A percentile compares a stretch with the other conserved stretches of the same genome.
These are phyloP conservation scores for Leonotis leonurus DNA, from an alignment of 257 asterid genomes.

Conservation along the genomic window DNA sequence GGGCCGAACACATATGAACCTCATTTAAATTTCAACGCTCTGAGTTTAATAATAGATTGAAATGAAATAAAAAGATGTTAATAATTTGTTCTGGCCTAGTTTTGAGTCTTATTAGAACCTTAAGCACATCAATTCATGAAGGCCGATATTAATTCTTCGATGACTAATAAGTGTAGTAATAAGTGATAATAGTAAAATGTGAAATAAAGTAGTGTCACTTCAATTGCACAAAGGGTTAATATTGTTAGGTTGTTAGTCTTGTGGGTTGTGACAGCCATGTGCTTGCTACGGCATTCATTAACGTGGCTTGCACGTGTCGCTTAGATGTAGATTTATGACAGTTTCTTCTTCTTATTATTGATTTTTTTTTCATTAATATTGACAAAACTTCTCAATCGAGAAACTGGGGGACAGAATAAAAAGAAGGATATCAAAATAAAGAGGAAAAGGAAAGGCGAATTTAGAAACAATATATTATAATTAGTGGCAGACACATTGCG, in stretches of 20 bases:
- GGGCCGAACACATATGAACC: slow-evolving; percentile 9
- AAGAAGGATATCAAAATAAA: not conserved
- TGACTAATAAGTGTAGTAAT: no score
- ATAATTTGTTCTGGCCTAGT: no score
- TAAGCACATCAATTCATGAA: no score
- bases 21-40: not conserved
- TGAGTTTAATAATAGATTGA: not conserved
- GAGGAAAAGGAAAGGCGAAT: no score
- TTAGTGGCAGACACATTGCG: no score
- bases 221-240: no score
- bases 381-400: not conserved
- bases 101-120: no score
- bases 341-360: not conserved
- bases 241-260: no score
- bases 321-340: not conserved
- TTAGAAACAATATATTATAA: no score
- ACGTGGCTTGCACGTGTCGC: slow-evolving; percentile 26
- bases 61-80: not conserved
- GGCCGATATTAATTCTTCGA: no score
- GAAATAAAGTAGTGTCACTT: no score
- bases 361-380: not conserved
- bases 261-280: slow-evolving; percentile 22
- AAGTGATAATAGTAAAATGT: no score
- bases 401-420: not conserved
- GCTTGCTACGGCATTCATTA: slow-evolving; percentile 10